phyloP scores from a whole-genome alignment of 805 yeast species.

The Starmera pachycereana region DNA sequence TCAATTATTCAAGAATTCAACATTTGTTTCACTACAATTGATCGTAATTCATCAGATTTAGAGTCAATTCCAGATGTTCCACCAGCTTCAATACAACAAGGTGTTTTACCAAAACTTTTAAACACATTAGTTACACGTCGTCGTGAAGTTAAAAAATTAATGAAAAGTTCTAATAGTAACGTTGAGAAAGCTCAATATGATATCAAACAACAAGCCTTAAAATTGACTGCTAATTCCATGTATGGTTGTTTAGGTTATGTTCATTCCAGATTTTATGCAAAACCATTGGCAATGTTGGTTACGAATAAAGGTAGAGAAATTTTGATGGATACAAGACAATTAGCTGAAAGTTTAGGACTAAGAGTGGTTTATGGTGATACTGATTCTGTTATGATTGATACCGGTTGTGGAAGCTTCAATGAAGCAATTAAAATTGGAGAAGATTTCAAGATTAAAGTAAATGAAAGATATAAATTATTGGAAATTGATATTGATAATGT shows the following conservation, averaged over 20 bases:
- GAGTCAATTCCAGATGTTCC: constrained; percentile 70
- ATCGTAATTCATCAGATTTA: constrained; percentile 43
- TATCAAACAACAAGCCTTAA: constrained; percentile 91
- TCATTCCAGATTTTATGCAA: constrained; percentile 87
- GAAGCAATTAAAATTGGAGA: constrained; percentile 81
- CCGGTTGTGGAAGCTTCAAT: constrained; percentile 55
- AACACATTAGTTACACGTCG: constrained; percentile 83
- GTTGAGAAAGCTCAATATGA: constrained; percentile 77
- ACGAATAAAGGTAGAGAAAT: constrained; percentile 95
- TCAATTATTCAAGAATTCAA: constrained; percentile 95
- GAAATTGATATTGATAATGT: constrained; percentile 96
- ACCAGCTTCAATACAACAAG: constrained; percentile 43
- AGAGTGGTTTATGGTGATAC: constrained; percentile 97
- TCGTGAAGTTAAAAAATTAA: constrained; percentile 84
- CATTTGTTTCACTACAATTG: constrained; percentile 94
- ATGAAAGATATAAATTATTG: constrained; percentile 74
- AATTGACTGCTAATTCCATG: constrained; percentile 98
- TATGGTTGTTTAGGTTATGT: constrained; percentile 96
- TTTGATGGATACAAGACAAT: constrained; percentile 81
- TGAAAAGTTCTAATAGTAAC: constrained; percentile 54
- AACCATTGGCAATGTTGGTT: constrained; percentile 90
- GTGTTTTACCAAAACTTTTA: constrained; percentile 79
- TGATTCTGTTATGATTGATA: constrained; percentile 97
- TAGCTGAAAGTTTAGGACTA: constrained; percentile 78
- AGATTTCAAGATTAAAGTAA: constrained; percentile 74